Percentiles rank a stretch among this genome's conserved stretches.
phyloP scores from a whole-genome alignment of 2,329 filamentous ascomycete genomes.

The Fusarium xylarioides region DNA sequence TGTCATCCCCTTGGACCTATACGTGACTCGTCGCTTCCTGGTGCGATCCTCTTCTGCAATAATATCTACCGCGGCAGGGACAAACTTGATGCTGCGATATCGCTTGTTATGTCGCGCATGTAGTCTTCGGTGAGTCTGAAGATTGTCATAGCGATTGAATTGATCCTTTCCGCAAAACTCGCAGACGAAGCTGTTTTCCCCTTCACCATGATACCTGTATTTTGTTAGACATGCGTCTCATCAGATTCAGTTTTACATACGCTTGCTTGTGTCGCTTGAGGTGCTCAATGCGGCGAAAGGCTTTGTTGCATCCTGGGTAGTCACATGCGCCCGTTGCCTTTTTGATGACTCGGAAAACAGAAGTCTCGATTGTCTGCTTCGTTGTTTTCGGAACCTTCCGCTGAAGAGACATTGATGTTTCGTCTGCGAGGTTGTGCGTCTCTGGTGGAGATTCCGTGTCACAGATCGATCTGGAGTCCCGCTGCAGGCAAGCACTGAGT shows the following conservation, averaged over 20 bases:
- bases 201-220: conserved; percentile 48
- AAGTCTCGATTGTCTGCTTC: neutral
- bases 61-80: conserved; percentile 49
- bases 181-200: conserved; percentile 50
- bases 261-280: conserved; percentile 63
- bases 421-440: conserved; percentile 53
- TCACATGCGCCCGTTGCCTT: conserved; percentile 55
- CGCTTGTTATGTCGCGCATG: conserved; percentile 50
- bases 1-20: conserved; percentile 40
- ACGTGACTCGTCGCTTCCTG: conserved; percentile 48
- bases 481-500: neutral
- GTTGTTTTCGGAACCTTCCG: conserved; percentile 46
- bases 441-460: conserved; percentile 48
- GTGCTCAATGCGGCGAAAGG: conserved; percentile 63
- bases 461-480: conserved; percentile 40
- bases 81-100: conserved; percentile 51
- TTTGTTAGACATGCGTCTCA: neutral
- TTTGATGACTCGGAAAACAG: conserved; percentile 27
- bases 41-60: conserved; percentile 51
- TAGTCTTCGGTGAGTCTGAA: conserved; percentile 53
- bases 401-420: conserved; percentile 51
- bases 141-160: conserved; percentile 53
- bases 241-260: conserved; percentile 48
- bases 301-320: conserved; percentile 56
- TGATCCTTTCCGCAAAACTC: conserved; percentile 54